phyloP scores from a whole-genome alignment of 306 rosid genomes.

The Senna tora region DNA sequence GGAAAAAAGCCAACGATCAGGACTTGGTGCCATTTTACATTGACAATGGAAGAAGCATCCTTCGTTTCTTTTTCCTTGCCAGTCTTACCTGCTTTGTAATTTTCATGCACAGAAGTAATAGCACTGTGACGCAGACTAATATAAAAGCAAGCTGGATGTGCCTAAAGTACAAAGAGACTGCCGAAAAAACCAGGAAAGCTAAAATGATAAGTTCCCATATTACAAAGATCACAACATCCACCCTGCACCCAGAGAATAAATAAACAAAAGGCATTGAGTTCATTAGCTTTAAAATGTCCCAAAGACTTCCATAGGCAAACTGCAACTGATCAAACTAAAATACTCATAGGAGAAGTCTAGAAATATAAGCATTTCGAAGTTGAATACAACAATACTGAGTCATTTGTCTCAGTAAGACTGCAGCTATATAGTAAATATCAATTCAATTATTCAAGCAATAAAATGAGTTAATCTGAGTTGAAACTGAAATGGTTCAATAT shows the following conservation, averaged over 20 bases:
- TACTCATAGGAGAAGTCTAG: neutral
- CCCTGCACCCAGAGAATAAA: slow-evolving; percentile 72
- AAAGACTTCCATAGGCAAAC: slow-evolving; percentile 17
- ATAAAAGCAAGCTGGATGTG: slow-evolving; percentile 78
- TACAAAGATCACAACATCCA: slow-evolving; percentile 95
- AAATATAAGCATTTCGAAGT: neutral
- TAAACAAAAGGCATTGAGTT: slow-evolving; percentile 22
- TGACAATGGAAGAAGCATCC: slow-evolving; percentile 99
- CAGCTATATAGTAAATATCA: neutral
- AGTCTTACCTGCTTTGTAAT: slow-evolving; percentile 93
- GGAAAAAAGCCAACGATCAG: slow-evolving; percentile 38
- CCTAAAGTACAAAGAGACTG: slow-evolving; percentile 91
- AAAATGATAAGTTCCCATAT: slow-evolving; percentile 93
- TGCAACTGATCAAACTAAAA: slow-evolving; percentile 18
- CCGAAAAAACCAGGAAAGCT: slow-evolving; percentile 93
- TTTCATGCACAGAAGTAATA: slow-evolving; percentile 91
- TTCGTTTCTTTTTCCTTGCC: slow-evolving; percentile 92
- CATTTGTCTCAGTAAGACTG: neutral
- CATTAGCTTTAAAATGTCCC: slow-evolving; percentile 16
- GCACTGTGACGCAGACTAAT: slow-evolving; percentile 74
- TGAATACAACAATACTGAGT: neutral
- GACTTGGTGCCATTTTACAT: slow-evolving; percentile 63
- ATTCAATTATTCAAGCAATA: slow-evolving; percentile 6
- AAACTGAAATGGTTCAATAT: neutral
- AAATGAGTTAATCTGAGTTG: neutral